Conservation (phyloP, 73 alveolate species). For the Paramecium pentaurelia region DNA sequence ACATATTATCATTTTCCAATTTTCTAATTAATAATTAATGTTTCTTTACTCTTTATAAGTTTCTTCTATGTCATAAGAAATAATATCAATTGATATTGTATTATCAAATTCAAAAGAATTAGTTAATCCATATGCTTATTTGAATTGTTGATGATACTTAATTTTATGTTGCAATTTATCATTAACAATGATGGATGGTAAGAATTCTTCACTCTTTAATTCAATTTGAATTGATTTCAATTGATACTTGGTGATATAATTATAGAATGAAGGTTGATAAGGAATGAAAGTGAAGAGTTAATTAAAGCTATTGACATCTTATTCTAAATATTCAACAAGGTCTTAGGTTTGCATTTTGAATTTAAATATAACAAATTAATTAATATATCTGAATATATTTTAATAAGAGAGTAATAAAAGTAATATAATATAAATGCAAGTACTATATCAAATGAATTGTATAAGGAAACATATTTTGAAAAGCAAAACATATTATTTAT, state of each 20-base stretch:
- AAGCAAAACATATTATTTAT: neutral
- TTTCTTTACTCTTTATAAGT: neutral
- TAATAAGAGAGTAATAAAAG: neutral
- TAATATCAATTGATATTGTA: neutral
- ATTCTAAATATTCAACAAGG: neutral
- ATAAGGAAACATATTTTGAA: slow-evolving; percentile 1
- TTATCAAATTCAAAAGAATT: neutral
- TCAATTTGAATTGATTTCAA: neutral
- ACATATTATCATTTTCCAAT: slow-evolving; percentile 9
- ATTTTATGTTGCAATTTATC: slow-evolving; percentile 10
- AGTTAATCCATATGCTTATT: slow-evolving; percentile 35
- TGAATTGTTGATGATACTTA: neutral
- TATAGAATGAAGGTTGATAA: neutral
- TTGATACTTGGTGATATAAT: neutral
- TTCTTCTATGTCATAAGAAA: slow-evolving; percentile 37
- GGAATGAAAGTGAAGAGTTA: neutral
- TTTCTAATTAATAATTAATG: neutral
- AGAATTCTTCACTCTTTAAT: slow-evolving; percentile 33
- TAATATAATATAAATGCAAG: neutral
- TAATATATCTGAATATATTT: neutral
- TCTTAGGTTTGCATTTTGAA: slow-evolving; percentile 2
- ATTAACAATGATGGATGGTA: neutral
- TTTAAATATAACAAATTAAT: neutral
- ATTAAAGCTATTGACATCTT: neutral
- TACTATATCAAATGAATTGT: neutral